phyloP scores from a whole-genome alignment of 2,329 filamentous ascomycete genomes.

The Emmonsia crescens region DNA sequence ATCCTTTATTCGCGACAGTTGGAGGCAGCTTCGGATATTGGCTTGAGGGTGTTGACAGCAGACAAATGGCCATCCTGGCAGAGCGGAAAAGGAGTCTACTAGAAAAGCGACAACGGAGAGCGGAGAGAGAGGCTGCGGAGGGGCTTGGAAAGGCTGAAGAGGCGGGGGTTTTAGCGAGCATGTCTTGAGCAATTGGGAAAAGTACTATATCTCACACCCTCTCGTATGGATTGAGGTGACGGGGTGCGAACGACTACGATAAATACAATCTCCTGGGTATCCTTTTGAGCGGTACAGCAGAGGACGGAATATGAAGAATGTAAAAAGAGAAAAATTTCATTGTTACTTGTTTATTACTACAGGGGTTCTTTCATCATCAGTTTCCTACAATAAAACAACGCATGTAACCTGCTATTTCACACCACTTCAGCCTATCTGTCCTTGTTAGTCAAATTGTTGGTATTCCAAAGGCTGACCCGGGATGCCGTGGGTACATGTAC shows the following conservation, averaged over 20 bases:
- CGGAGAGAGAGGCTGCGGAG: slow-evolving; percentile 48
- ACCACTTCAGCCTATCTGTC: not conserved
- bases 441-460: not conserved
- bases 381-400: not conserved
- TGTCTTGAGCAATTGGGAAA: slow-evolving; percentile 20
- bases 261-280: not conserved
- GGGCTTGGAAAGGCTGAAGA: slow-evolving; percentile 23
- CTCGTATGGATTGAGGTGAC: not conserved
- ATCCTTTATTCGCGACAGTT: slow-evolving; percentile 75
- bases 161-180: slow-evolving; percentile 26
- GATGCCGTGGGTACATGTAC: not conserved
- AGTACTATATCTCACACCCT: not conserved
- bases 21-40: slow-evolving; percentile 95
- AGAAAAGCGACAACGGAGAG: slow-evolving; percentile 78
- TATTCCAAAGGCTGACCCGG: not conserved
- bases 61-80: slow-evolving; percentile 64
- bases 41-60: slow-evolving; percentile 79
- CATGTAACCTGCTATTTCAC: not conserved
- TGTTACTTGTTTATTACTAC: not conserved
- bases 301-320: not conserved
- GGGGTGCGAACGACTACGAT: not conserved
- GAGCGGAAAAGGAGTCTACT: slow-evolving; percentile 71
- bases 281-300: not conserved
- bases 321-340: not conserved
- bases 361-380: not conserved